Evolutionary conservation across 441 rosid species (phyloP).

Genomic region (Rhodomyrtus psidioides): DNA sequence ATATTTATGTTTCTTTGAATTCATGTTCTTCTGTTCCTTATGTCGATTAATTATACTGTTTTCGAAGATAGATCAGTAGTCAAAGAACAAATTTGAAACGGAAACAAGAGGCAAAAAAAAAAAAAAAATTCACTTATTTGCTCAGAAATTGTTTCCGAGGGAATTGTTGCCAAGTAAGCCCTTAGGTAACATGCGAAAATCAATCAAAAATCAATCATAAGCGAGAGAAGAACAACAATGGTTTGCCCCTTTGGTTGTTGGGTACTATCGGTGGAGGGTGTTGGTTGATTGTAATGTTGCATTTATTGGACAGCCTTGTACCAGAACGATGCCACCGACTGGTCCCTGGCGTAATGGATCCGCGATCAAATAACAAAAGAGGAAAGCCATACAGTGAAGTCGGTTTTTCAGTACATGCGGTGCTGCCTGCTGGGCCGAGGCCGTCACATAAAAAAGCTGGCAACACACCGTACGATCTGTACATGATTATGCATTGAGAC

Average conservation of each 20-base stretch:
- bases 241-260: neutral
- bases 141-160: too few species aligned
- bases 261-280: neutral
- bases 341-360: neutral
- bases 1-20: too few species aligned
- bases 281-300: neutral
- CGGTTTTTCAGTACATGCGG: neutral
- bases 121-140: too few species aligned
- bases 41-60: too few species aligned
- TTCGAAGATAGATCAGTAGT: too few species aligned
- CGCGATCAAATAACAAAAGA: neutral
- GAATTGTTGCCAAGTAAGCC: too few species aligned
- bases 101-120: too few species aligned
- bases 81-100: too few species aligned
- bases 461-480: neutral
- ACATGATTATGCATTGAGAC: neutral
- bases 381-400: neutral
- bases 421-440: neutral
- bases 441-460: neutral
- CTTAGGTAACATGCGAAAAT: too few species aligned
- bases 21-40: too few species aligned
- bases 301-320: neutral
- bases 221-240: neutral
- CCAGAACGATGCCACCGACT: neutral
- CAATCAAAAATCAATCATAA: neutral